phyloP scores from a whole-genome alignment of 2,329 filamentous ascomycete genomes.

The Diplodia corticola region DNA sequence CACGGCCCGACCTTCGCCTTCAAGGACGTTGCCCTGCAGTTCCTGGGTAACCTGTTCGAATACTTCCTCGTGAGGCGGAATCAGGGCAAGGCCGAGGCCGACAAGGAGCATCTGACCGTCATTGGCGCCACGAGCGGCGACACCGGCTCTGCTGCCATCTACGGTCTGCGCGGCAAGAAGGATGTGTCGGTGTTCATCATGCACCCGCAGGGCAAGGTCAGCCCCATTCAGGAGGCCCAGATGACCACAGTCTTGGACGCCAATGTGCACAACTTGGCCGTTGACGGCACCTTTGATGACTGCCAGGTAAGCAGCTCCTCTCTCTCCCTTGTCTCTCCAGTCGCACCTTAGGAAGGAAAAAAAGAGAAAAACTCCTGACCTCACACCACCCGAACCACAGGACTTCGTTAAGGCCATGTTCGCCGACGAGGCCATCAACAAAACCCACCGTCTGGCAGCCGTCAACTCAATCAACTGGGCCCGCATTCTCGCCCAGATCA shows the following conservation, averaged over 20 bases:
- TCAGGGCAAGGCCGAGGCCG: slow-evolving; percentile 66
- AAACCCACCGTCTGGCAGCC: slow-evolving; percentile 78
- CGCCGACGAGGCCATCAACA: slow-evolving; percentile 80
- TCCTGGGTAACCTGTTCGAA: slow-evolving; percentile 93
- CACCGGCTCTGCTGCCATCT: slow-evolving; percentile 93
- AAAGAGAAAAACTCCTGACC: not conserved
- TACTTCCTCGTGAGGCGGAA: slow-evolving; percentile 80
- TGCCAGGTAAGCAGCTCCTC: slow-evolving; percentile 65
- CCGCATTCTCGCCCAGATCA: slow-evolving; percentile 91
- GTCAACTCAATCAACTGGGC: slow-evolving; percentile 98
- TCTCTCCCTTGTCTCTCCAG: not conserved
- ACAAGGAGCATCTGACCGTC: slow-evolving; percentile 49
- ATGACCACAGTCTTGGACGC: slow-evolving; percentile 92
- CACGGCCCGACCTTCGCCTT: slow-evolving; percentile 95
- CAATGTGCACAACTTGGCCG: slow-evolving; percentile 90
- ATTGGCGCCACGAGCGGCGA: slow-evolving; percentile 47
- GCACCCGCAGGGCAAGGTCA: slow-evolving; percentile 86
- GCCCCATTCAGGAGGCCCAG: slow-evolving; percentile 90
- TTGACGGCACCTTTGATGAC: slow-evolving; percentile 91
- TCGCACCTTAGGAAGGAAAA: too few relatives aligned
- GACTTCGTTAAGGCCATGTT: slow-evolving; percentile 95
- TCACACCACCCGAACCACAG: slow-evolving; percentile 42
- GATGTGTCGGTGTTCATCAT: slow-evolving; percentile 96
- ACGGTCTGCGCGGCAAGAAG: slow-evolving; percentile 91
- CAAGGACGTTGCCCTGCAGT: slow-evolving; percentile 88